Base-by-base conservation (phyloP, 306 rosid genomes). In the Vigna unguiculata region DNA sequence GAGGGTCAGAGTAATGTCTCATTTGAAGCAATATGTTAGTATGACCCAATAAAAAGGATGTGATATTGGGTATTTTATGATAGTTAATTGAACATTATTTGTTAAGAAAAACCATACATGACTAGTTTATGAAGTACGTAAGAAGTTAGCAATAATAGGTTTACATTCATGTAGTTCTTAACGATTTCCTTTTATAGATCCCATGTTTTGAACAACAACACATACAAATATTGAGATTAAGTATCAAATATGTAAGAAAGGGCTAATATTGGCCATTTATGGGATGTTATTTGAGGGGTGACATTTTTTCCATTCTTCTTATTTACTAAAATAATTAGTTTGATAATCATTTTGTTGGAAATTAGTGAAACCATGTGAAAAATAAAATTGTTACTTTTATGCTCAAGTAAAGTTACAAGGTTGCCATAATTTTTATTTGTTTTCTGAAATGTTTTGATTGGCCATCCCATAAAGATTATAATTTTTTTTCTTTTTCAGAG, bases 291-390 rank as follows among this genome's bases (percentile, higher is more conserved):
- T 43, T 61, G 43, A 61, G 46, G 70, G 64, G 41, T 47, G 38
- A 21, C 59, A 3, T 20, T 58, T 11, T 83, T 68, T 45, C n/a
- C n/a, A 34, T 14, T 63, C 19, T 60, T 74, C 36, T 60, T 60
- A 2, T 43, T 60, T 74, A 75, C 43, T 78, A 24, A 68, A 74
- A 25, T 30, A 45, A 19, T 36, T 62, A 52, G 59, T 71, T 79
- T 32, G 38, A n/a, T 12, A 20, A 54, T n/a, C 22, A 4, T 55
- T 53, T 40, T 57, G 3, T 60, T 53, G 22, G 51, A 45, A 64
- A 61, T 71, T n/a, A 73, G 63, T 22, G 22, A 52, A 59, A 41
- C 41, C 17, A 13, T 51, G 46, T 72, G 30, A 51, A 77, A 77
- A 40, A 48, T 25, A 63, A 45, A 45, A 61, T 13, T 36, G 14